Conservation (phyloP, 1,139 yeast genomes). For the Suhomyces wounanorum region DNA sequence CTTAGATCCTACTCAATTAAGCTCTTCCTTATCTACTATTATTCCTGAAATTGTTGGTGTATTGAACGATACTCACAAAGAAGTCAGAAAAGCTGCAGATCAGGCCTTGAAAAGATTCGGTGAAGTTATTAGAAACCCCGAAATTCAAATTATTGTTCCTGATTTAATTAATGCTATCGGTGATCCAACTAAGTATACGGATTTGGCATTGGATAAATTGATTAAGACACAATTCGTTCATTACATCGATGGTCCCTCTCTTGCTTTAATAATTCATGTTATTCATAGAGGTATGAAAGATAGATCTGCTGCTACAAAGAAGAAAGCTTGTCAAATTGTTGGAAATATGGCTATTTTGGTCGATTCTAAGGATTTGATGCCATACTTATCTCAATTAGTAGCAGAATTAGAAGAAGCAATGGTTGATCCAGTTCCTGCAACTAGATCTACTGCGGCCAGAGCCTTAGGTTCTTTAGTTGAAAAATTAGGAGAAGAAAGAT, state of each 20-base stretch:
- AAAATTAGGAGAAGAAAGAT: slow-evolving; percentile 91
- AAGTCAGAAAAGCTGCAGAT: slow-evolving; percentile 94
- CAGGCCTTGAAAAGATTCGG: slow-evolving; percentile 88
- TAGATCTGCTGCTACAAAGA: slow-evolving; percentile 86
- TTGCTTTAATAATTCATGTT: slow-evolving; percentile 92
- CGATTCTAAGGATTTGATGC: slow-evolving; percentile 80
- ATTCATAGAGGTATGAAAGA: slow-evolving; percentile 95
- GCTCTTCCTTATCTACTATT: slow-evolving; percentile 83
- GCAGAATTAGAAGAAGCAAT: slow-evolving; percentile 87
- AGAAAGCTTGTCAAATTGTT: slow-evolving; percentile 95
- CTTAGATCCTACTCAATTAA: slow-evolving; percentile 89
- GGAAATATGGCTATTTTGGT: slow-evolving; percentile 98
- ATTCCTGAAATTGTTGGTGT: slow-evolving; percentile 97
- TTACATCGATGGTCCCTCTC: slow-evolving; percentile 96
- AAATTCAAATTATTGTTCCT: slow-evolving; percentile 91
- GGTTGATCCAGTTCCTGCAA: slow-evolving; percentile 98
- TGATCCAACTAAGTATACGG: slow-evolving; percentile 90
- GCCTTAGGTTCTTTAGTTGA: slow-evolving; percentile 96
- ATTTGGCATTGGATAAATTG: slow-evolving; percentile 80
- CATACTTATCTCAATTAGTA: slow-evolving; percentile 76
- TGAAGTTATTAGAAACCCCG: slow-evolving; percentile 96
- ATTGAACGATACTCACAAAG: slow-evolving; percentile 91
- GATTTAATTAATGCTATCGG: slow-evolving; percentile 88
- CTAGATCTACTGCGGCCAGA: slow-evolving; percentile 96
- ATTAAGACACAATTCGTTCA: slow-evolving; percentile 93